These are phyloP conservation scores for Beta corolliflora DNA, from an alignment of 179 eudicot genomes.

Conservation along the genomic window DNA sequence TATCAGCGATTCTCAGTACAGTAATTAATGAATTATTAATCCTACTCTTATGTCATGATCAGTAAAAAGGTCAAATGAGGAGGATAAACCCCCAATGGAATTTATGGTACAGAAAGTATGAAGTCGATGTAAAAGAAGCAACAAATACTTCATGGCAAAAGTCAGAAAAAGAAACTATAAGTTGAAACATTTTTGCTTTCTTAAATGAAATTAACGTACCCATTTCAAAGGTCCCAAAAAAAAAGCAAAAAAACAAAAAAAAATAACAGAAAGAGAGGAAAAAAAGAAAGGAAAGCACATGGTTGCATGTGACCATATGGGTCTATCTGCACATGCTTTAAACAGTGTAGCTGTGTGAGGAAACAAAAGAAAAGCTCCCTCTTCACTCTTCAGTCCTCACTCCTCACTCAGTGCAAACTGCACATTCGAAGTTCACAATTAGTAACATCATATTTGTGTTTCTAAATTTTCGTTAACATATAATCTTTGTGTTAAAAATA, in stretches of 20 bases:
- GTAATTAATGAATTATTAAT: too few relatives aligned
- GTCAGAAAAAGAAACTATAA: background rate
- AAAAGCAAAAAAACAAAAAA: background rate
- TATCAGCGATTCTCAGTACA: too few relatives aligned
- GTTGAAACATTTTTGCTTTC: background rate
- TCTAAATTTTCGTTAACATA: too few relatives aligned
- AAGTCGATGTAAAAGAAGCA: background rate
- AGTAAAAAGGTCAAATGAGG: background rate
- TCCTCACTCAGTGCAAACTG: background rate
- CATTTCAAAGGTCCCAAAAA: background rate
- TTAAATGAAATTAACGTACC: background rate
- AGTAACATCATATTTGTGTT: background rate
- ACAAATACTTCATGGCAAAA: background rate
- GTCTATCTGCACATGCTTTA: constrained; percentile 41
- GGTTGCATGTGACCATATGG: constrained; percentile 48
- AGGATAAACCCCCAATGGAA: background rate
- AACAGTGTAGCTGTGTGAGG: background rate
- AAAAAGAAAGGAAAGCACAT: constrained; percentile 38
- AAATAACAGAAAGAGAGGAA: background rate
- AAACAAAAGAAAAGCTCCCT: background rate
- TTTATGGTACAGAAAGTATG: background rate
- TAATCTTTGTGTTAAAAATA: too few relatives aligned
- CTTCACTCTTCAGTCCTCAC: background rate
- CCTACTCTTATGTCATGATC: too few relatives aligned
- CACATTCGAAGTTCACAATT: background rate